Evolutionary conservation across 768 basidiomycete genomes (phyloP).

Genomic region (Boletellus ananiceps): DNA sequence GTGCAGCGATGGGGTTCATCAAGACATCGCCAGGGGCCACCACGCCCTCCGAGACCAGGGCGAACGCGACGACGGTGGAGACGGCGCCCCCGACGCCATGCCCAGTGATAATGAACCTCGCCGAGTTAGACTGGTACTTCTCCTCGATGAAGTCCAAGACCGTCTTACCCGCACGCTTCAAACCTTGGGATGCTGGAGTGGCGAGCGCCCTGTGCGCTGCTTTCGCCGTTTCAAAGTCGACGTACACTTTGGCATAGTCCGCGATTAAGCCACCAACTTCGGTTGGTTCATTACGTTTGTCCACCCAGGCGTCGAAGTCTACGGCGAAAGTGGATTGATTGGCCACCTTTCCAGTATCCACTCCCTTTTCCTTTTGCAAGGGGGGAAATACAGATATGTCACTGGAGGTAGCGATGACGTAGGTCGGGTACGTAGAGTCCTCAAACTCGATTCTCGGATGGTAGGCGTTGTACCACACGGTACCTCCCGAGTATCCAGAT

Average conservation of each 20-base stretch:
- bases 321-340: not conserved
- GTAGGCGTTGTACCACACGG: constrained; percentile 8
- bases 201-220: constrained; percentile 2
- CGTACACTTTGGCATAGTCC: not conserved
- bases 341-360: not conserved
- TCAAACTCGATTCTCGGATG: constrained; percentile 2
- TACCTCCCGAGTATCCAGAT: not conserved
- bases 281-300: not conserved
- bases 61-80: constrained; percentile 1
- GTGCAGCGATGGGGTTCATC: not conserved
- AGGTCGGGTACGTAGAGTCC: constrained; percentile 2
- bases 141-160: constrained; percentile 2
- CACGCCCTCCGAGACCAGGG: not conserved
- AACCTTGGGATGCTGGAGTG: not conserved
- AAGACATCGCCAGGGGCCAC: not conserved
- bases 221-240: not conserved
- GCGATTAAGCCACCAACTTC: too few relatives aligned
- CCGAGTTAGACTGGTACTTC: not conserved
- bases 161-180: not conserved
- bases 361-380: too few relatives aligned
- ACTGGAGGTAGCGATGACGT: constrained; percentile 7
- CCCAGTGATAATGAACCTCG: constrained; percentile 8
- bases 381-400: not conserved
- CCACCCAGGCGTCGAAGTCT: constrained; percentile 3
- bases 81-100: constrained; percentile 3